Evolutionary conservation across 768 basidiomycete species (phyloP), one percentile per base, ranked within the genome.

Genomic region (Vishniacozyma victoriae): DNA sequence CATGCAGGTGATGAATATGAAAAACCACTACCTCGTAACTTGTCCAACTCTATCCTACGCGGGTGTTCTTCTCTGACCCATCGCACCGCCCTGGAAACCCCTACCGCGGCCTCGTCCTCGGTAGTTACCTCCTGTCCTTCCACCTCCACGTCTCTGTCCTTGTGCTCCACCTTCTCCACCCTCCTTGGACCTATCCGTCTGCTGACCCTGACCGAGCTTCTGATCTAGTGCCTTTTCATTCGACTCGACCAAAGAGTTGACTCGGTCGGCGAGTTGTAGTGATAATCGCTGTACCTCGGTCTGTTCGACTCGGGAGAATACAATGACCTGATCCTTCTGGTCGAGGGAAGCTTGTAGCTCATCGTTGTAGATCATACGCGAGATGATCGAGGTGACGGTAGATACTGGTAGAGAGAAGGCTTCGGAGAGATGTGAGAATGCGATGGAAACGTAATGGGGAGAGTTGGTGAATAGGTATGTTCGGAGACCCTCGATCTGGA

Each of bases 381-480:
- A 92, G 33, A 96, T 86, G 57, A 95, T 82, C 12, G 90, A 89
- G 6, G 85, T 89, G 3, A 96, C 88, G 3, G 83, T 76, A 35
- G 85, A 80, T 41, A 84, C 73, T 3, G 92, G 80, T 24, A 97
- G 77, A 7, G 83, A 83, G 76, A 97, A 96, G 1, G 89, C 92
- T 39, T 81, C 78, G 9, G 92, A 84, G 26, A 99, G 81, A 43
- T 92, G 79, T 0, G 83, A 79, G 37, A 99, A 79, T 1, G 95
- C 96, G 29, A 96, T 78, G 12, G 89, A 87, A 64, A 80, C 83
- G 76, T 99, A 97, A 73, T 90, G 82, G 7, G 90, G 83, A 13
- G 92, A 87, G 71, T 90, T 93, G n/a, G 92, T 93, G 78, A 96
- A 95, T 44, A 99, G 80, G 73, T 96, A 97, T 4, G 95, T 99